Evolutionary conservation across 1,284 basidiomycete species (phyloP).

Genomic region (Meira nashicola): DNA sequence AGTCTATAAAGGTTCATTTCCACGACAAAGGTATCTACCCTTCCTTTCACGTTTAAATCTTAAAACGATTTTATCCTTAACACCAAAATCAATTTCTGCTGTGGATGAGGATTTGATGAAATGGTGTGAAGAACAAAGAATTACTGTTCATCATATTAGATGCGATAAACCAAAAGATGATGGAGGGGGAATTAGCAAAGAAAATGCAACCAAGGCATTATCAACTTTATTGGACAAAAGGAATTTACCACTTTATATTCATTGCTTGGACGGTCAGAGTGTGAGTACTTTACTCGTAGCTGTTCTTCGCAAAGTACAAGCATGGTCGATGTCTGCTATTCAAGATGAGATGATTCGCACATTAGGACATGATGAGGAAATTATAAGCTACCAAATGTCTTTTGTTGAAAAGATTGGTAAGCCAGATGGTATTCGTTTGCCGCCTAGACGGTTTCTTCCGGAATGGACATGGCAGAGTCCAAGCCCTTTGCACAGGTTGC

Average conservation of each 20-base stretch:
- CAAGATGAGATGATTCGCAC: slow-evolving; percentile 28
- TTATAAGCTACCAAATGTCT: neutral
- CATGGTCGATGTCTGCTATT: slow-evolving; percentile 33
- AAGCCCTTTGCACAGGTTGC: slow-evolving; percentile 4
- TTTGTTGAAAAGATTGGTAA: slow-evolving; percentile 45
- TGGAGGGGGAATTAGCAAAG: slow-evolving; percentile 38
- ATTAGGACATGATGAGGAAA: slow-evolving; percentile 8
- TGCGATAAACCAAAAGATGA: slow-evolving; percentile 51
- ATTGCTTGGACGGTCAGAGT: slow-evolving; percentile 49
- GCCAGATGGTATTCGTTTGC: slow-evolving; percentile 26
- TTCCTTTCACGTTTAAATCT: slow-evolving; percentile 45
- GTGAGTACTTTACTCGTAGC: slow-evolving; percentile 43
- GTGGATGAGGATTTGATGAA: slow-evolving; percentile 25
- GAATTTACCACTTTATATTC: slow-evolving; percentile 46
- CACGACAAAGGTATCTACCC: slow-evolving; percentile 40
- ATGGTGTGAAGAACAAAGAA: slow-evolving; percentile 25
- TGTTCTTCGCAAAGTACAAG: slow-evolving; percentile 46
- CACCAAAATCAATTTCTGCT: slow-evolving; percentile 40
- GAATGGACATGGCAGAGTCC: slow-evolving; percentile 8
- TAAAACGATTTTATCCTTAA: slow-evolving; percentile 45
- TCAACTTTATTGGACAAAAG: slow-evolving; percentile 34
- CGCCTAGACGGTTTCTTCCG: slow-evolving; percentile 2
- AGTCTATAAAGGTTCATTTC: slow-evolving; percentile 48
- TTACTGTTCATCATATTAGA: slow-evolving; percentile 38
- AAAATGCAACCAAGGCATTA: slow-evolving; percentile 41